Conservation (phyloP, 495 filamentous ascomycete species). For the Neurospora sp. region DNA sequence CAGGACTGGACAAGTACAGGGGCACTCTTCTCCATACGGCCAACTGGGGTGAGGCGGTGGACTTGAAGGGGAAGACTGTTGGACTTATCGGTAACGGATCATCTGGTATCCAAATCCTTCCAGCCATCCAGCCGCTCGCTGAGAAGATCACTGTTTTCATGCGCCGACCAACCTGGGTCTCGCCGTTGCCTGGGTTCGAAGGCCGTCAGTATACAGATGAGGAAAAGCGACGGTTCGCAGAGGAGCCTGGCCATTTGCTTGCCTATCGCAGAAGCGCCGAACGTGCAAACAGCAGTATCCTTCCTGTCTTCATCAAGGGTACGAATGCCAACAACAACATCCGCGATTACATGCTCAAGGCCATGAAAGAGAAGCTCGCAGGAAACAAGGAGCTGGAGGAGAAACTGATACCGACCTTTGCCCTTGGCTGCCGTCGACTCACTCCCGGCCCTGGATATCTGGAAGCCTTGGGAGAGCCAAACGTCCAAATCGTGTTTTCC, state of each 20-base stretch:
- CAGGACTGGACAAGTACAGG: constrained; percentile 32
- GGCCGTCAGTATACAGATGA: constrained; percentile 15
- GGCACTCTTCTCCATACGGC: constrained; percentile 41
- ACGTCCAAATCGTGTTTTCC: constrained; percentile 26
- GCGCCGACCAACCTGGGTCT: constrained; percentile 50
- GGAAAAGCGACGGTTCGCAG: constrained; percentile 21
- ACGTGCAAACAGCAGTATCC: constrained; percentile 24
- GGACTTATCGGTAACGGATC: constrained; percentile 30
- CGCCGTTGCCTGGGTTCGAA: constrained; percentile 27
- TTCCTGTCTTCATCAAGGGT: constrained; percentile 29
- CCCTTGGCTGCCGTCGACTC: constrained; percentile 49
- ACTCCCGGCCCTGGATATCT: constrained; percentile 53
- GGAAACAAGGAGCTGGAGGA: constrained; percentile 22
- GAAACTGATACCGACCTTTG: constrained; percentile 44
- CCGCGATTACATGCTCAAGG: background rate
- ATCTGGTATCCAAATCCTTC: constrained; percentile 40
- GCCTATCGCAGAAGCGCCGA: constrained; percentile 20
- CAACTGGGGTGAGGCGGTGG: constrained; percentile 36
- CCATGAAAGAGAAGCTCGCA: constrained; percentile 18
- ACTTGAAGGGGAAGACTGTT: constrained; percentile 38
- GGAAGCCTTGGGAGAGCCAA: constrained; percentile 44
- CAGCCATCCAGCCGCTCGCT: constrained; percentile 37
- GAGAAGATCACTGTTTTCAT: constrained; percentile 34
- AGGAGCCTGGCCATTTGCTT: constrained; percentile 14
- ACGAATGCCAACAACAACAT: constrained; percentile 17